These are phyloP conservation scores for Podochytrium sp. DNA, from an alignment of 192 early-diverging fungal genomes.

Conservation along the genomic window DNA sequence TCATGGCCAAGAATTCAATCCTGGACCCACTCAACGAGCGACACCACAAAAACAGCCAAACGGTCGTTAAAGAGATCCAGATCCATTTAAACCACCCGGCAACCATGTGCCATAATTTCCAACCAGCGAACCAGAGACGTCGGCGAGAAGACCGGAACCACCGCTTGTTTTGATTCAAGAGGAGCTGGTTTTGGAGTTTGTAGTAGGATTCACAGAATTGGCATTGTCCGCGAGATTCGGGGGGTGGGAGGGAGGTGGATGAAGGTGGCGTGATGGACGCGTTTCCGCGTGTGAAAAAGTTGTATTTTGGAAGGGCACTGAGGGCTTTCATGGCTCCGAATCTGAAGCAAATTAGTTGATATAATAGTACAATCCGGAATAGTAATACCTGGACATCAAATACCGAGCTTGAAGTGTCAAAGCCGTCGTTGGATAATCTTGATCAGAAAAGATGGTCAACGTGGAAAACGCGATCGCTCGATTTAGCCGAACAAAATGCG, in stretches of 20 bases:
- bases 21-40: not conserved
- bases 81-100: not conserved
- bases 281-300: constrained; percentile 22
- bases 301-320: not conserved
- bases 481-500: constrained; percentile 16
- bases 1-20: not conserved
- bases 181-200: constrained; percentile 3
- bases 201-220: constrained; percentile 25
- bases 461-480: not conserved
- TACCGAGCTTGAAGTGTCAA: constrained; percentile 24
- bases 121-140: not conserved
- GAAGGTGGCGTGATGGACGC: not conserved
- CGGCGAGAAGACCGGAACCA: not conserved
- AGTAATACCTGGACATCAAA: constrained; percentile 20
- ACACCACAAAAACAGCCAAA: not conserved
- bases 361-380: too few relatives aligned
- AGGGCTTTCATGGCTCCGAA: constrained; percentile 1
- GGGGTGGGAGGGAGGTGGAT: not conserved
- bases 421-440: not conserved
- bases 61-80: not conserved
- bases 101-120: constrained; percentile 5
- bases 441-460: not conserved
- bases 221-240: constrained; percentile 15
- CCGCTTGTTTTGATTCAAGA: not conserved
- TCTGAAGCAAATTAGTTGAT: constrained; percentile 1